phyloP scores from a whole-genome alignment of 352 stramenopile genomes.

The Pelagophyceae sp. region DNA sequence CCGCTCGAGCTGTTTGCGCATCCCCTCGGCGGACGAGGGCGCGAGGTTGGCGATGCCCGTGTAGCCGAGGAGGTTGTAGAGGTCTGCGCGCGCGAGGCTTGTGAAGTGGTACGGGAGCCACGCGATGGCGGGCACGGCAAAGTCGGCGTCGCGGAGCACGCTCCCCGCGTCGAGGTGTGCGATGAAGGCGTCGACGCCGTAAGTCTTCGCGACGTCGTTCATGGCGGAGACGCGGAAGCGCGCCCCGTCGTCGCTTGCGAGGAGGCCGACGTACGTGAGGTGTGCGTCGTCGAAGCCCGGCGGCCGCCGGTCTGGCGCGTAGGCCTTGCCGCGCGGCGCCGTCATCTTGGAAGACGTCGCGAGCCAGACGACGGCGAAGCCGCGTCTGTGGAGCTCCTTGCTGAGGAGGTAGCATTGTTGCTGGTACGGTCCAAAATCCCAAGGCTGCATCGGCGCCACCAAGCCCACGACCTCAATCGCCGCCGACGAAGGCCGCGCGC shows the following conservation, averaged over 20 bases:
- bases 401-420: slow-evolving; percentile 23
- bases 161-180: slow-evolving; percentile 21
- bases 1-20: background rate
- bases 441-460: slow-evolving; percentile 18
- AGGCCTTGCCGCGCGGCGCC: too few relatives aligned
- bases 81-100: slow-evolving; percentile 2
- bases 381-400: background rate
- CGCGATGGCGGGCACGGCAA: slow-evolving; percentile 16
- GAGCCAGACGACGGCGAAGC: background rate
- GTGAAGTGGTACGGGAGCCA: slow-evolving; percentile 25
- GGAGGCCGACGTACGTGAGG: slow-evolving; percentile 22
- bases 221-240: too few relatives aligned
- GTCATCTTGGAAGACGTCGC: background rate
- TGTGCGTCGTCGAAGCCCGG: slow-evolving; percentile 21
- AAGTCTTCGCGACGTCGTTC: slow-evolving; percentile 10
- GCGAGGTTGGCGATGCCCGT: slow-evolving; percentile 21
- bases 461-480: too few relatives aligned
- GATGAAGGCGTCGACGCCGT: slow-evolving; percentile 16
- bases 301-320: too few relatives aligned
- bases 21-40: background rate
- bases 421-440: slow-evolving; percentile 29
- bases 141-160: slow-evolving; percentile 15
- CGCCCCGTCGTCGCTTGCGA: too few relatives aligned
- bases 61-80: slow-evolving; percentile 15
- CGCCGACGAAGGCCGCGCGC: too few relatives aligned